Conservation (phyloP, 1,284 basidiomycete genomes). For the Cryptococcus sp. region DNA sequence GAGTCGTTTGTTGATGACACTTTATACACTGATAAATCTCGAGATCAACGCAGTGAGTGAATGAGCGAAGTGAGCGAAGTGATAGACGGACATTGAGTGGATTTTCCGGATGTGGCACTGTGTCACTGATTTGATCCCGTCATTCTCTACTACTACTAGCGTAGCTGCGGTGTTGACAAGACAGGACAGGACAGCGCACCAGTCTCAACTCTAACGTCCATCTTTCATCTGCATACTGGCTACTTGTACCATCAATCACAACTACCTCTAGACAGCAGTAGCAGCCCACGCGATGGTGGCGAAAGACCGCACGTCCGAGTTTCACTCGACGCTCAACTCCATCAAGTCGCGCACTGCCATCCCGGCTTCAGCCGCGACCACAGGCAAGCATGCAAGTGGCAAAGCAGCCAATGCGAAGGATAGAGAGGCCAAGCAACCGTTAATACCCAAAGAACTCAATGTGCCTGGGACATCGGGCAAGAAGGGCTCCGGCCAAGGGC, state of each 20-base stretch:
- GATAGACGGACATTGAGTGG: too few relatives aligned
- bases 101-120: conserved; percentile 3
- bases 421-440: conserved; percentile 32
- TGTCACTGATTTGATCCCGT: neutral
- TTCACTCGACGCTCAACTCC: conserved; percentile 50
- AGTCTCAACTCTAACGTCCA: too few relatives aligned
- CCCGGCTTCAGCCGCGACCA: conserved; percentile 11
- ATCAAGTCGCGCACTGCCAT: conserved; percentile 48
- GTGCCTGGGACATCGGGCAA: conserved; percentile 3
- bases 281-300: conserved; percentile 17
- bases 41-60: too few relatives aligned
- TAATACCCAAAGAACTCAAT: conserved; percentile 22
- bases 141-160: neutral
- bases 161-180: neutral
- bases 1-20: too few relatives aligned
- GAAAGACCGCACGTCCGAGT: conserved; percentile 52
- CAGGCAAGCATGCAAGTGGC: conserved; percentile 9
- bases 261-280: too few relatives aligned
- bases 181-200: neutral
- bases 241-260: too few relatives aligned
- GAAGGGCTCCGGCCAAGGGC: conserved; percentile 8
- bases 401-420: conserved; percentile 20
- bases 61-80: too few relatives aligned
- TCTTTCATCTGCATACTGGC: too few relatives aligned
- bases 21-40: too few relatives aligned